Percentiles rank a stretch among this genome's conserved stretches.
These are phyloP conservation scores for Penicillium paradoxum DNA, from an alignment of 495 filamentous ascomycete genomes.

Conservation along the genomic window DNA sequence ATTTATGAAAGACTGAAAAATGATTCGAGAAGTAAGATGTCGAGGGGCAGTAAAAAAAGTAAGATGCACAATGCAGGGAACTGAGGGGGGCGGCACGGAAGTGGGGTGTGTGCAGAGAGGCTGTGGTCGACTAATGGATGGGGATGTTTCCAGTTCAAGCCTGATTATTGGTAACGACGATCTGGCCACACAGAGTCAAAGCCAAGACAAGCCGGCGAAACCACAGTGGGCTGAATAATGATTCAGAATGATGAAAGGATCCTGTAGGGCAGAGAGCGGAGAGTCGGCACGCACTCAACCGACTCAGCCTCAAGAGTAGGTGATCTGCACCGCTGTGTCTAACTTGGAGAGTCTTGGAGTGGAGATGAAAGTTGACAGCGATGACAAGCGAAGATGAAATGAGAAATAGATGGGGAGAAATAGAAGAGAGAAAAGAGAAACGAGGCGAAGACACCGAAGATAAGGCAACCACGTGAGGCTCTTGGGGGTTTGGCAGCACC, in stretches of 20 bases:
- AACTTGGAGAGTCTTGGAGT: not conserved
- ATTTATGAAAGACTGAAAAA: not conserved
- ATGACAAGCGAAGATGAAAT: not conserved
- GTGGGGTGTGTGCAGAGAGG: slow-evolving; percentile 18
- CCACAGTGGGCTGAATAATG: slow-evolving; percentile 5
- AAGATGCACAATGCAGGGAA: slow-evolving; percentile 16
- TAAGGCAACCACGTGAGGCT: slow-evolving; percentile 16
- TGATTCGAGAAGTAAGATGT: slow-evolving; percentile 2
- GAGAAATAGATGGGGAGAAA: not conserved
- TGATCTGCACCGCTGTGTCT: slow-evolving; percentile 5
- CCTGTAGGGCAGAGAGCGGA: slow-evolving; percentile 5
- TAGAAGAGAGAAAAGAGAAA: not conserved
- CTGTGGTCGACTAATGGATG: slow-evolving; percentile 21
- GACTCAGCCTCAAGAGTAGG: not conserved
- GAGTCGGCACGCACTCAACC: not conserved
- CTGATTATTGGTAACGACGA: slow-evolving; percentile 24
- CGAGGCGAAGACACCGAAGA: not conserved
- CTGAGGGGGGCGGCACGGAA: slow-evolving; percentile 22
- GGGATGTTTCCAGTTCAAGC: slow-evolving; percentile 5
- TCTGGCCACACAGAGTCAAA: slow-evolving; percentile 17
- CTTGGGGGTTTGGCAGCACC: not conserved
- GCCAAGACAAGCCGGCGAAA: not conserved
- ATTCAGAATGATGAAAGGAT: slow-evolving; percentile 10
- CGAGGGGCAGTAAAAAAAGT: slow-evolving; percentile 2
- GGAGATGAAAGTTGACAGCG: not conserved